phyloP scores from a whole-genome alignment of 2,329 filamentous ascomycete species.

The Diaporthe australafricana region DNA sequence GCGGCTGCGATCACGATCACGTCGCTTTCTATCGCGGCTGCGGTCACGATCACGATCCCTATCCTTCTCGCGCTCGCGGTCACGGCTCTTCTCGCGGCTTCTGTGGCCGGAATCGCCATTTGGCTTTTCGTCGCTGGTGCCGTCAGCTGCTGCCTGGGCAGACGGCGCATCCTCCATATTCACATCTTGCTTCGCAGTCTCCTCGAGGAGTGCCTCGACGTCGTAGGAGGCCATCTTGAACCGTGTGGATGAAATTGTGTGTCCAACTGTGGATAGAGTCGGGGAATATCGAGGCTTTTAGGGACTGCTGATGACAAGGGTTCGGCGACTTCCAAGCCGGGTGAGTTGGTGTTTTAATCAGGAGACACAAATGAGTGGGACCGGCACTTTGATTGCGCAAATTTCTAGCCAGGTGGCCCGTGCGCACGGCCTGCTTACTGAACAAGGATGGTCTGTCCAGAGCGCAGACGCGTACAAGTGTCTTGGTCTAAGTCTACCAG shows the following conservation, averaged over 20 bases:
- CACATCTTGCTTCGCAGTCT: conserved; percentile 74
- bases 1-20: conserved; percentile 61
- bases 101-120: conserved; percentile 62
- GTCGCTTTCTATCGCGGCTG: conserved; percentile 64
- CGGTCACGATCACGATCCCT: conserved; percentile 67
- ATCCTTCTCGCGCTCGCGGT: conserved; percentile 60
- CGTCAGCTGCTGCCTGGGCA: conserved; percentile 54
- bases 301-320: neutral
- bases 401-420: conserved; percentile 24
- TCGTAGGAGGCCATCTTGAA: conserved; percentile 75
- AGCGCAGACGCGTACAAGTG: neutral
- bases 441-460: neutral
- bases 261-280: neutral
- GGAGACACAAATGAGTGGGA: conserved; percentile 12
- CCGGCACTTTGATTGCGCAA: conserved; percentile 28
- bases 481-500: neutral
- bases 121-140: conserved; percentile 68
- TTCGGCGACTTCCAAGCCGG: neutral
- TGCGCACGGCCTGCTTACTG: neutral
- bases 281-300: neutral
- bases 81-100: conserved; percentile 41
- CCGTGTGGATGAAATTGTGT: neutral
- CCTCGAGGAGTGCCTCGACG: conserved; percentile 92
- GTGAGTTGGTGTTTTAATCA: conserved; percentile 23
- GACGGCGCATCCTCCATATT: conserved; percentile 49